Conservation (phyloP, 768 basidiomycete genomes). For the Mycena rebaudengoi region DNA sequence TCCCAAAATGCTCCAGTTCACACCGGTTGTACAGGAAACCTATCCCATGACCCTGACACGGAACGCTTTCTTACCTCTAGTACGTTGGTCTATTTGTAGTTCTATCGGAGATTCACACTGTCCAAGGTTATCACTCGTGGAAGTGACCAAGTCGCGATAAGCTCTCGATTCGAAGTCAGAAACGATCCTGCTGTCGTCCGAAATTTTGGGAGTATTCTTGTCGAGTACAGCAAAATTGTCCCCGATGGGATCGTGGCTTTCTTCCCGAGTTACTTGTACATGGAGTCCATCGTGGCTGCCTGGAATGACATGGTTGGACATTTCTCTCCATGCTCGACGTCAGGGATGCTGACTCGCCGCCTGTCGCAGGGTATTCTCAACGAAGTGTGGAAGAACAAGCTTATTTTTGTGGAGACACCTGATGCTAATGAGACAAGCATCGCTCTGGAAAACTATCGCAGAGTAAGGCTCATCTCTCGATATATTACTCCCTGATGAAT, state of each 20-base stretch:
- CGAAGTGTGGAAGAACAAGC: constrained; percentile 99
- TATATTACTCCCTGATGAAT: neutral
- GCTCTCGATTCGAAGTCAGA: constrained; percentile 97
- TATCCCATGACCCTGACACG: constrained; percentile 98
- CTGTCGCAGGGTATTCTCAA: constrained; percentile 88
- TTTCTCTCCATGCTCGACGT: neutral
- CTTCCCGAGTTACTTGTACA: constrained; percentile 99
- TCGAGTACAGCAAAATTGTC: constrained; percentile 97
- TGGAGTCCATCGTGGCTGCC: constrained; percentile 99
- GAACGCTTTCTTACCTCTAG: constrained; percentile 95
- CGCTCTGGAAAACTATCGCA: constrained; percentile 95
- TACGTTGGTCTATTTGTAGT: constrained; percentile 44
- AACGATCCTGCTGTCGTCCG: constrained; percentile 99
- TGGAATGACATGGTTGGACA: constrained; percentile 98
- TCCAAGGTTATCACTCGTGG: constrained; percentile 94
- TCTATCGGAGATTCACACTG: constrained; percentile 7
- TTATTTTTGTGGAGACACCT: constrained; percentile 99
- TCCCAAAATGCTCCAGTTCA: constrained; percentile 99
- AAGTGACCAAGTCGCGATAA: constrained; percentile 98
- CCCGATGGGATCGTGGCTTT: constrained; percentile 99
- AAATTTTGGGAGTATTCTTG: constrained; percentile 97
- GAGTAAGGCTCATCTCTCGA: constrained; percentile 56
- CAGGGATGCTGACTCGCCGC: too few species aligned
- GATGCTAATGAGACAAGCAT: constrained; percentile 99
- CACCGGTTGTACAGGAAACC: constrained; percentile 94